Conservation (phyloP, 371 early-diverging fungal genomes). For the Modicella reniformis region DNA sequence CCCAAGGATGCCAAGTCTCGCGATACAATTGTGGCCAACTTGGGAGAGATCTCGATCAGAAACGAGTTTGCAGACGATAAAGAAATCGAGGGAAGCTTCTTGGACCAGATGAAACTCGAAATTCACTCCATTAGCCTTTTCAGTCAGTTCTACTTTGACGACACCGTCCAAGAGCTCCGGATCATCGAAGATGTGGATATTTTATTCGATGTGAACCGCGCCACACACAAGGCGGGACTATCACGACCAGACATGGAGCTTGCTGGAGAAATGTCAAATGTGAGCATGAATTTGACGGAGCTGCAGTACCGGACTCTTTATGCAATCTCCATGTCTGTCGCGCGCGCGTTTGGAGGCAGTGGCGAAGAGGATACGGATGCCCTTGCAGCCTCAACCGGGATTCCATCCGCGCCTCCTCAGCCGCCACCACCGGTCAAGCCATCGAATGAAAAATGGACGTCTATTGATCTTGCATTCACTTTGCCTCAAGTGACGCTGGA, state of each 20-base stretch:
- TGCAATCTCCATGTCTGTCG: slow-evolving; percentile 68
- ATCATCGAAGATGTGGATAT: slow-evolving; percentile 88
- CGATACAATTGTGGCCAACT: slow-evolving; percentile 78
- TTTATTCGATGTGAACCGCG: slow-evolving; percentile 66
- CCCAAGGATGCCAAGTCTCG: slow-evolving; percentile 71
- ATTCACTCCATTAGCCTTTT: slow-evolving; percentile 75
- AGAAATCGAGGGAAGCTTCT: slow-evolving; percentile 39
- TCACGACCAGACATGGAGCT: slow-evolving; percentile 58
- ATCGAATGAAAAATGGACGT: slow-evolving; percentile 41
- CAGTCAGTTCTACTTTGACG: slow-evolving; percentile 62
- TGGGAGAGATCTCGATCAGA: slow-evolving; percentile 87
- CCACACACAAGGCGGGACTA: slow-evolving; percentile 53
- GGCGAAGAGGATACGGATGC: slow-evolving; percentile 37
- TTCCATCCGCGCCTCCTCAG: slow-evolving; percentile 29
- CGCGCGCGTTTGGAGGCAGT: slow-evolving; percentile 64
- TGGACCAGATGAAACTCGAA: slow-evolving; percentile 72
- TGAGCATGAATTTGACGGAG: slow-evolving; percentile 81
- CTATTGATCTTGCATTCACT: slow-evolving; percentile 57
- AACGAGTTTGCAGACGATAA: slow-evolving; percentile 71
- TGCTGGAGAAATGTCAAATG: slow-evolving; percentile 76
- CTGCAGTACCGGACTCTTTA: slow-evolving; percentile 82
- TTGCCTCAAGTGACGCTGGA: slow-evolving; percentile 72
- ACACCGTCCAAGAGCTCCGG: slow-evolving; percentile 62
- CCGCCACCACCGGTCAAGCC: slow-evolving; percentile 26
- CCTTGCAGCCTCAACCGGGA: slow-evolving; percentile 45